A percentile compares a stretch with the other conserved stretches of the same genome.
Evolutionary conservation across 257 asterid genomes (phyloP).

Genomic region (Ballota nigra): DNA sequence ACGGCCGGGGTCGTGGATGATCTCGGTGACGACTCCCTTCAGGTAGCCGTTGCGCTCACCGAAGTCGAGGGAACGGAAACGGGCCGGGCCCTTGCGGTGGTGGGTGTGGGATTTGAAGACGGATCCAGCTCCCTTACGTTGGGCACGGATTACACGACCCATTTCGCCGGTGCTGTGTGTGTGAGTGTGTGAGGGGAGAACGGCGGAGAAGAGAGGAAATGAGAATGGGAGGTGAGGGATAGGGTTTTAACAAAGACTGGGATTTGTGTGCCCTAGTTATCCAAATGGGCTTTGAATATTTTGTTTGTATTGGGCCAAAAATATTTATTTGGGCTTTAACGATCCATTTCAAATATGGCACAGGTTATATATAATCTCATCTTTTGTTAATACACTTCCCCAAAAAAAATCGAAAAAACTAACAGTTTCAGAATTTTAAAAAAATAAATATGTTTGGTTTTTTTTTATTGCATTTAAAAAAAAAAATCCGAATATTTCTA

Average conservation of each 20-base stretch:
- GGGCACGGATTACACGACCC: constrained; percentile 61
- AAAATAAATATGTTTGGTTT: too few species aligned
- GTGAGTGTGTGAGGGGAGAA: background rate
- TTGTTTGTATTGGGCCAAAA: background rate
- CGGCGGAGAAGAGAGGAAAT: constrained; percentile 18
- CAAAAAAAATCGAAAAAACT: too few species aligned
- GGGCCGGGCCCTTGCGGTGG: constrained; percentile 62
- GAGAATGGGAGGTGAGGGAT: background rate
- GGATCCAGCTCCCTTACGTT: constrained; percentile 61
- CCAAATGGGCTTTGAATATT: background rate
- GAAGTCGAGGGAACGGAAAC: constrained; percentile 53
- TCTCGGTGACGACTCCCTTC: constrained; percentile 52
- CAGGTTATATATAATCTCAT: too few species aligned
- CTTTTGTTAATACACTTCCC: too few species aligned
- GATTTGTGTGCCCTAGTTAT: background rate
- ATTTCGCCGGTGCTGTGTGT: constrained; percentile 16
- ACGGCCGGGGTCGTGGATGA: constrained; percentile 60
- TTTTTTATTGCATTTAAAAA: too few species aligned
- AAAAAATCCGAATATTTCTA: too few species aligned
- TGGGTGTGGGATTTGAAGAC: constrained; percentile 63
- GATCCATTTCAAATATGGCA: background rate
- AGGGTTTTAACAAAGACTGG: constrained; percentile 24
- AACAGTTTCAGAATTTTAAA: too few species aligned
- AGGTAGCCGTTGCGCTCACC: constrained; percentile 63
- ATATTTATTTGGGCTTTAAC: background rate